Base-by-base conservation (phyloP, 164 flowering plant species). In the Dillenia suffruticosa region DNA sequence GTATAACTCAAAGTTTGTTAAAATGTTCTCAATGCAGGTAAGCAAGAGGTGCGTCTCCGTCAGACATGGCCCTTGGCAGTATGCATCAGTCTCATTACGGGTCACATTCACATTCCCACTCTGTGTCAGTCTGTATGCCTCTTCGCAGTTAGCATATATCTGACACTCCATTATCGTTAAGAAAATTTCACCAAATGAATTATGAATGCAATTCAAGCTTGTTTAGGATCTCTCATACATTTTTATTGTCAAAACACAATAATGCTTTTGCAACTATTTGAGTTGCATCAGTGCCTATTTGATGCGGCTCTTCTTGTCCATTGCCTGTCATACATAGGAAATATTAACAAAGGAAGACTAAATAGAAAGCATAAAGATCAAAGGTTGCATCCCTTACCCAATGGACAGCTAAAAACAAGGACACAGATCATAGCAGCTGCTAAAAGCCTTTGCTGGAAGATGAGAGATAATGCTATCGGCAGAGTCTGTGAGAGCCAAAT, bases 31-130 rank as follows among this genome's bases (percentile, higher is more conserved):
- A 12, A 93, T 57, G 76, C 98, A 93, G 69, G 74, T 64, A 24
- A 93, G 88, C 47, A 87, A 89, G 3, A 82, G 76, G 56, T 83
- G 56, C n/a, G 96, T 90, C 74, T 90, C 98, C 0, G 44, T 40
- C 17, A 84, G 63, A 77, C 98, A 93, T 12, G 98, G 89, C 8
- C 98, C 97, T 0, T 57, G 44, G 73, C 98, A 90, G 77, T 68
- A 93, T 32, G 71, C 57, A 45, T 90, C 87, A 0, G 88, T 74
- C 32, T 72, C 63, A 9, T 78, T 86, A 2, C 32, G 65, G 46
- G 92, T 81, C 17, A 93, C 87, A 22, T 87, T 55, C 40, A 93
- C 63, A 54, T 80, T 61, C 16, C 98, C 96, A 8, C 65, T 75
- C 61, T 61, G 75, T 0, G 67, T 76, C 72, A 90, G 60, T 70